Evolutionary conservation across 768 basidiomycete species (phyloP).

Genomic region (Serendipita sp.): DNA sequence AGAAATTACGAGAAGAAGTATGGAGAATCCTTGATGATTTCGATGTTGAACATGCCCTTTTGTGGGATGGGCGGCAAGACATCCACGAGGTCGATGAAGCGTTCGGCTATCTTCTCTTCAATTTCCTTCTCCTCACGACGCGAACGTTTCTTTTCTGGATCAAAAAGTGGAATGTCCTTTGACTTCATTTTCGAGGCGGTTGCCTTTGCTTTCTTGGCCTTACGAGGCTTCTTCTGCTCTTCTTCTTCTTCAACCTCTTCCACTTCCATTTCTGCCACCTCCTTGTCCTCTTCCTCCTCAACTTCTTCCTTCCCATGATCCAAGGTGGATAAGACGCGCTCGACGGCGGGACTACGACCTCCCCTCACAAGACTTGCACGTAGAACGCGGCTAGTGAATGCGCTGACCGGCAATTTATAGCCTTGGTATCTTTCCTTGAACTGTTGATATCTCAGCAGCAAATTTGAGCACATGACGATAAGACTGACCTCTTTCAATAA

Average conservation of each 20-base stretch:
- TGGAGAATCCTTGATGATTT: slow-evolving; percentile 57
- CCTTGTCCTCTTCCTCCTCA: slow-evolving; percentile 15
- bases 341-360: too few species aligned
- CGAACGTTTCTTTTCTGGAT: neutral
- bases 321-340: too few species aligned
- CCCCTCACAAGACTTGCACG: too few species aligned
- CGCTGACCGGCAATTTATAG: slow-evolving; percentile 42
- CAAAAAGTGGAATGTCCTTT: too few species aligned
- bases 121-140: slow-evolving; percentile 10
- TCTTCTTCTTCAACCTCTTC: slow-evolving; percentile 7
- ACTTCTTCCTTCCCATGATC: slow-evolving; percentile 4
- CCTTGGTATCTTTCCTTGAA: slow-evolving; percentile 64
- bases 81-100: slow-evolving; percentile 55
- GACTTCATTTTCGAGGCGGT: neutral
- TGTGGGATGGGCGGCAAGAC: slow-evolving; percentile 66
- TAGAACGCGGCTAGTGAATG: neutral
- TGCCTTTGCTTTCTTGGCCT: neutral
- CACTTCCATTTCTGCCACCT: slow-evolving; percentile 6
- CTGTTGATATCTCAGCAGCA: slow-evolving; percentile 20
- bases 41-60: slow-evolving; percentile 77
- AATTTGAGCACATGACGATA: neutral
- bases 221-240: neutral
- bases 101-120: slow-evolving; percentile 11
- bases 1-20: slow-evolving; percentile 85
- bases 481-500: slow-evolving; percentile 55